Percentiles rank a stretch among this genome's conserved stretches.
Evolutionary conservation across 1,139 yeast species (phyloP).

Genomic region (Hanseniaspora sp.): DNA sequence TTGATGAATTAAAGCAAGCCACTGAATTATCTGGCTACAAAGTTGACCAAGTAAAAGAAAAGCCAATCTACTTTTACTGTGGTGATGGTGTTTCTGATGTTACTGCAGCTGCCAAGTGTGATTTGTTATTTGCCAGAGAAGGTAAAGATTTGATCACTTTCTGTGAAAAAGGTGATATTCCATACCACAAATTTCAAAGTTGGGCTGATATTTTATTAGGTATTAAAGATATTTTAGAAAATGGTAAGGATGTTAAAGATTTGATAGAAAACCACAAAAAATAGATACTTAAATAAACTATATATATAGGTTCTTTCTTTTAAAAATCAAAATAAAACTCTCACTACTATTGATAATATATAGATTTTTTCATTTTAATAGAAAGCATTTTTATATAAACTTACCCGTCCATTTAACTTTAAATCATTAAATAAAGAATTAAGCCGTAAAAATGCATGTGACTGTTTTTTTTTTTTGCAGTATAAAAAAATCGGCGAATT

Average conservation of each 20-base stretch:
- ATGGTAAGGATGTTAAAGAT: slow-evolving; percentile 12
- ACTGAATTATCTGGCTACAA: slow-evolving; percentile 28
- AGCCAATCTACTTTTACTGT: slow-evolving; percentile 70
- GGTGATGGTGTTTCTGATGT: slow-evolving; percentile 97
- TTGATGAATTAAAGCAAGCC: slow-evolving; percentile 40
- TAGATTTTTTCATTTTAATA: too few species aligned
- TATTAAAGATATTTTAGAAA: slow-evolving; percentile 31
- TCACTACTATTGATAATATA: too few species aligned
- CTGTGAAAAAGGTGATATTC: slow-evolving; percentile 69
- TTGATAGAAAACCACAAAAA: slow-evolving; percentile 15
- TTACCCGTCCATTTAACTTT: too few species aligned
- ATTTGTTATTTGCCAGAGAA: slow-evolving; percentile 80
- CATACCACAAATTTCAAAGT: slow-evolving; percentile 69
- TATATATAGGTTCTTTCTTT: neutral
- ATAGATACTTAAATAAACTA: neutral
- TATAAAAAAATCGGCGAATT: neutral
- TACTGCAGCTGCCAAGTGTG: slow-evolving; percentile 90
- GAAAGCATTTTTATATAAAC: too few species aligned
- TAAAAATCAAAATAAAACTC: too few species aligned
- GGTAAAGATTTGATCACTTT: slow-evolving; percentile 82
- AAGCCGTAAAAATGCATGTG: neutral
- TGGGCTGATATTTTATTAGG: slow-evolving; percentile 60
- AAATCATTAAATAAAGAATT: too few species aligned
- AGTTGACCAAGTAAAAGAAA: slow-evolving; percentile 32
- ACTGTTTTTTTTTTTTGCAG: neutral